phyloP scores from a whole-genome alignment of 768 basidiomycete genomes.

The Rhodosporidiobolus odoratus region DNA sequence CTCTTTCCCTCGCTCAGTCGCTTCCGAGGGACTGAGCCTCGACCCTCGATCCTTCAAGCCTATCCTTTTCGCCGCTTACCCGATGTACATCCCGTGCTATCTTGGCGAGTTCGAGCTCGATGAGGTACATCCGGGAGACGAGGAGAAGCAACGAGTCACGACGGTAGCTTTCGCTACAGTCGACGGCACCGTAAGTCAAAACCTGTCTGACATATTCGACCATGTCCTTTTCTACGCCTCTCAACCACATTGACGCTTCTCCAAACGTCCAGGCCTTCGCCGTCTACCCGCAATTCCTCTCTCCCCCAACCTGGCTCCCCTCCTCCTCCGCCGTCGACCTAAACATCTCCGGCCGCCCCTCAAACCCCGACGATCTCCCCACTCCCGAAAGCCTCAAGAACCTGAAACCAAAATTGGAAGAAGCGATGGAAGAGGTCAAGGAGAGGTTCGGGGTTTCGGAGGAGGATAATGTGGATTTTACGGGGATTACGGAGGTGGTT shows the following conservation, averaged over 20 bases:
- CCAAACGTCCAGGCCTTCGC: conserved; percentile 3
- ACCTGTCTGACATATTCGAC: neutral
- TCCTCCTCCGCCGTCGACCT: conserved; percentile 13
- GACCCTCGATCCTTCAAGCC: conserved; percentile 10
- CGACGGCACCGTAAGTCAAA: conserved; percentile 1
- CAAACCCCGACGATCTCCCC: neutral
- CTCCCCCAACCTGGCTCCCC: conserved; percentile 22
- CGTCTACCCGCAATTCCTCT: conserved; percentile 21
- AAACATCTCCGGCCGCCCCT: conserved; percentile 17
- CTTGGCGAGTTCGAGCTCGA: conserved; percentile 26
- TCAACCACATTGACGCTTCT: neutral
- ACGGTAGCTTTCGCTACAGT: conserved; percentile 20
- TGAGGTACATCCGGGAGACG: neutral
- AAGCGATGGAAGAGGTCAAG: conserved; percentile 1
- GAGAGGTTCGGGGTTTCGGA: neutral
- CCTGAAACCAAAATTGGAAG: neutral
- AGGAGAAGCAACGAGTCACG: conserved; percentile 16
- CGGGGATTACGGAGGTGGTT: neutral
- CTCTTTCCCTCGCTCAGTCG: conserved; percentile 11
- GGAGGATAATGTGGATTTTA: neutral
- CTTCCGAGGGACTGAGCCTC: conserved; percentile 1
- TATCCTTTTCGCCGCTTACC: conserved; percentile 14
- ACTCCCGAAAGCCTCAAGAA: neutral
- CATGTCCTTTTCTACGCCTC: neutral
- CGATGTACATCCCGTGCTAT: conserved; percentile 20